Percentiles rank a stretch among this genome's conserved stretches.
Conservation (phyloP, 768 basidiomycete species). For the Peribolospora kevripleyi region DNA sequence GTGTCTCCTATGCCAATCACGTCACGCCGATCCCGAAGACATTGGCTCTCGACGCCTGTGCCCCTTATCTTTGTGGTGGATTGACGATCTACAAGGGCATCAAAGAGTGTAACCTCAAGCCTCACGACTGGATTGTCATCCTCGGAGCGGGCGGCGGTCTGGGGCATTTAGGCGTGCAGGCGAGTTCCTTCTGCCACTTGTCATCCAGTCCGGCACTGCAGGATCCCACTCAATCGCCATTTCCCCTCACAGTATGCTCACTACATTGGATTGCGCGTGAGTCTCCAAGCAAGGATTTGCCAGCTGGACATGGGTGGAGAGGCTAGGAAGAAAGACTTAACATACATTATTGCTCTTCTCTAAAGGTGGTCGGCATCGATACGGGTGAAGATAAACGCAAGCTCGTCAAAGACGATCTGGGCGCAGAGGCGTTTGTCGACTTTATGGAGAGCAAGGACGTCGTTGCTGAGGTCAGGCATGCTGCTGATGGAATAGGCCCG, state of each 20-base stretch:
- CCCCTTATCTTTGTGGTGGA: conserved; percentile 38
- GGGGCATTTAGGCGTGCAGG: too few relatives aligned
- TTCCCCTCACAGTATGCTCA: conserved; percentile 62
- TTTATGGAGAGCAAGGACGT: conserved; percentile 44
- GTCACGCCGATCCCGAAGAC: conserved; percentile 59
- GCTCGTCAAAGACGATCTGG: conserved; percentile 7
- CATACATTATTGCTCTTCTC: too few relatives aligned
- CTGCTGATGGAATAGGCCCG: conserved; percentile 40
- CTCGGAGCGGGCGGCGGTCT: conserved; percentile 11
- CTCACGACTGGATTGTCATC: conserved; percentile 52
- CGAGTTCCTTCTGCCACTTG: too few relatives aligned
- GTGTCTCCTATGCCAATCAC: conserved; percentile 36
- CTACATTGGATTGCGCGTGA: conserved; percentile 49
- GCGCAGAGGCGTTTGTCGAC: conserved; percentile 30
- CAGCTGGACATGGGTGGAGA: too few relatives aligned
- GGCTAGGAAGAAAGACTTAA: too few relatives aligned
- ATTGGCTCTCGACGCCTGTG: conserved; percentile 30
- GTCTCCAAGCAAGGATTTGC: conserved; percentile 36
- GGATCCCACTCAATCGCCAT: not conserved
- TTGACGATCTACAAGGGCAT: conserved; percentile 66
- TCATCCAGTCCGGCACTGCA: not conserved
- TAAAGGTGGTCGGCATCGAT: too few relatives aligned
- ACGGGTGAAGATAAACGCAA: conserved; percentile 42
- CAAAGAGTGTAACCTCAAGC: conserved; percentile 38
- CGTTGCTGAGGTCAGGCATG: conserved; percentile 30